Base-by-base conservation (phyloP, 805 yeast genomes). In the Lipomyces chichibuensis region DNA sequence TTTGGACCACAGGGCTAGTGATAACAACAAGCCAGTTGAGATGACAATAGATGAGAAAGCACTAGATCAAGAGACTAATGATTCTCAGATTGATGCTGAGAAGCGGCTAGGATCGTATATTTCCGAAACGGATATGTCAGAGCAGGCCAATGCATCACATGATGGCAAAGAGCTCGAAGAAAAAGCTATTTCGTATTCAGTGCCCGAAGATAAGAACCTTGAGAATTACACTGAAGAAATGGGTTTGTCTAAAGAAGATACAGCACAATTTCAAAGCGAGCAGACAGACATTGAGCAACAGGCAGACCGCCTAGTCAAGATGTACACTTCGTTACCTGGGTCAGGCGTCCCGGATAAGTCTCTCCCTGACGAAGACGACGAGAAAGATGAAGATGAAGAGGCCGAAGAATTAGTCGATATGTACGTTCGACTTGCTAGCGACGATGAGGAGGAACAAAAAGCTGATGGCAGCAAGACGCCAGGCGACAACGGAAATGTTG, bases 401-500 rank as follows among this genome's bases (percentile, higher is more conserved):
- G 71, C 71, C 2, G 63, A 62, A 9, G 65, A 66, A 53, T 25
- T 69, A 14, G 67, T 63, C 17, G 67, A 69, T 39, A 65, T 63
- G 70, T 69, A 69, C 37, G 43, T 57, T 4, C 58, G 58, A 27
- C 64, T 67, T 5, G 69, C 64, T 6, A 67, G 69, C 29, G 63
- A 60, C 20, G 63, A 53, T 4, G 66, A 61, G 32, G 58, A 43
- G 27, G 66, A 60, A 3, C 60, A 60, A 27, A 61, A 60, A n/a
- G 39, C 27, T 2, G 64, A 60, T 29, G 9, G 14, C 39, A 2
- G 8, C n/a, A 49, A 33, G 27, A 43, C 49, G 17, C 14, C 39
- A 20, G n/a, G 23, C 13, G 27, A 2, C 17, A 33, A 39, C 14
- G 46, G 20, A 9, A 54, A 56, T 20, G 64, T 58, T 53, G 25